phyloP scores from a whole-genome alignment of 2,329 filamentous ascomycete species.

The Aspergillus sp. region DNA sequence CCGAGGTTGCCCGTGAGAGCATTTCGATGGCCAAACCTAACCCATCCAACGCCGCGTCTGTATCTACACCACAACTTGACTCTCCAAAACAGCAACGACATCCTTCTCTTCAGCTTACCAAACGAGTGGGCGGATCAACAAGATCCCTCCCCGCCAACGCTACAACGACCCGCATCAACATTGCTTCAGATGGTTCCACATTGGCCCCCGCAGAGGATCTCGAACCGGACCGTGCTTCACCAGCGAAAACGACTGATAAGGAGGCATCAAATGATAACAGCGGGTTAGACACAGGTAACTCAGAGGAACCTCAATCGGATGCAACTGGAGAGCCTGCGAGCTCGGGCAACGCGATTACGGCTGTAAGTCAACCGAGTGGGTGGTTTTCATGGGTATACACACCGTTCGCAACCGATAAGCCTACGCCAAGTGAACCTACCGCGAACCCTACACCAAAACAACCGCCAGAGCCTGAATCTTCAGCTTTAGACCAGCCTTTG shows the following conservation, averaged over 20 bases:
- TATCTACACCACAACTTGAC: conserved; percentile 30
- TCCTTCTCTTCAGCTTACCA: conserved; percentile 44
- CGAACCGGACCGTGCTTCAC: conserved; percentile 13
- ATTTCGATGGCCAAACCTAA: conserved; percentile 44
- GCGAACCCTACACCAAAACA: conserved; percentile 11
- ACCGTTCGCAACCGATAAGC: conserved; percentile 17
- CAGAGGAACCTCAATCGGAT: conserved; percentile 20
- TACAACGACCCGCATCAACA: conserved; percentile 47
- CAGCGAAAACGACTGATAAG: conserved; percentile 19
- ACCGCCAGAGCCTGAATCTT: background rate
- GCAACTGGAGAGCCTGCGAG: conserved; percentile 8
- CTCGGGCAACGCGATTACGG: conserved; percentile 9
- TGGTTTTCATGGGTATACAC: conserved; percentile 43
- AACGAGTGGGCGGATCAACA: conserved; percentile 39
- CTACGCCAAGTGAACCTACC: conserved; percentile 10
- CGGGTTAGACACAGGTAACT: conserved; percentile 15
- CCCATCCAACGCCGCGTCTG: conserved; percentile 34
- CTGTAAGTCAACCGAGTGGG: conserved; percentile 23
- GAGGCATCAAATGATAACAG: conserved; percentile 16
- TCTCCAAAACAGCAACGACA: conserved; percentile 27
- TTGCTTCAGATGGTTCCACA: conserved; percentile 42
- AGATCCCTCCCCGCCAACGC: conserved; percentile 47
- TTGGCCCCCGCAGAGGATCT: conserved; percentile 28
- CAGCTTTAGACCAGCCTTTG: conserved; percentile 10
- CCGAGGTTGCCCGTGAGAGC: conserved; percentile 51